A percentile compares a stretch with the other conserved stretches of the same genome.
phyloP scores from a whole-genome alignment of 2,329 filamentous ascomycete genomes.

The Alternaria sp. region DNA sequence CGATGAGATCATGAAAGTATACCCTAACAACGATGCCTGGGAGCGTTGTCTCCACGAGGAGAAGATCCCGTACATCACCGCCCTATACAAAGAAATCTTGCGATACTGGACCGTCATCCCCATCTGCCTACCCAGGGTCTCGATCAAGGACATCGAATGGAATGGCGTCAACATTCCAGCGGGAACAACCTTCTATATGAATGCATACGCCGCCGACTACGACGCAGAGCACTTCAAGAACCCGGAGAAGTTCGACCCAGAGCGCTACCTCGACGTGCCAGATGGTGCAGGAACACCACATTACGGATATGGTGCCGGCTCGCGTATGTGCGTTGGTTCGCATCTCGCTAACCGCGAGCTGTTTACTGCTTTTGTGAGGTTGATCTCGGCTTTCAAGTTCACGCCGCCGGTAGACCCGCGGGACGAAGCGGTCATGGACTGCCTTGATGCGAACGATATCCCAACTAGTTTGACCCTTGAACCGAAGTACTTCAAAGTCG shows the following conservation, averaged over 20 bases:
- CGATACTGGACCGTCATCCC: conserved; percentile 82
- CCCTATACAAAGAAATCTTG: conserved; percentile 78
- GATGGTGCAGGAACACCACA: conserved; percentile 57
- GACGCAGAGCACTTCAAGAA: conserved; percentile 72
- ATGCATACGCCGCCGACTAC: conserved; percentile 77
- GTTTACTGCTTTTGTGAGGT: conserved; percentile 56
- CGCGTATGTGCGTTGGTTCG: conserved; percentile 56
- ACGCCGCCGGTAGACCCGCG: conserved; percentile 48
- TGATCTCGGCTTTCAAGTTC: conserved; percentile 57
- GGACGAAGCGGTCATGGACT: conserved; percentile 54
- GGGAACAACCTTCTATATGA: conserved; percentile 80
- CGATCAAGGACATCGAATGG: conserved; percentile 75
- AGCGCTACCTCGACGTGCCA: conserved; percentile 66
- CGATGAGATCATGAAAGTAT: conserved; percentile 72
- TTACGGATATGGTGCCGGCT: conserved; percentile 57
- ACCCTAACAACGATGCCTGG: conserved; percentile 79
- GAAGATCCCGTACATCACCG: conserved; percentile 77
- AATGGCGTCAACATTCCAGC: conserved; percentile 72
- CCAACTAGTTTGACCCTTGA: conserved; percentile 59
- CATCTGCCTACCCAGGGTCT: conserved; percentile 75
- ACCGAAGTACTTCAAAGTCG: conserved; percentile 59
- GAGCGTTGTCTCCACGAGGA: conserved; percentile 74
- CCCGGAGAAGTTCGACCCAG: conserved; percentile 69
- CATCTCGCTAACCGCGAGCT: conserved; percentile 53
- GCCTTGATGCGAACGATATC: conserved; percentile 54